Percentiles rank a stretch among this genome's conserved stretches.
phyloP scores from a whole-genome alignment of 2,329 filamentous ascomycete species.

The Colletotrichum eleusines region DNA sequence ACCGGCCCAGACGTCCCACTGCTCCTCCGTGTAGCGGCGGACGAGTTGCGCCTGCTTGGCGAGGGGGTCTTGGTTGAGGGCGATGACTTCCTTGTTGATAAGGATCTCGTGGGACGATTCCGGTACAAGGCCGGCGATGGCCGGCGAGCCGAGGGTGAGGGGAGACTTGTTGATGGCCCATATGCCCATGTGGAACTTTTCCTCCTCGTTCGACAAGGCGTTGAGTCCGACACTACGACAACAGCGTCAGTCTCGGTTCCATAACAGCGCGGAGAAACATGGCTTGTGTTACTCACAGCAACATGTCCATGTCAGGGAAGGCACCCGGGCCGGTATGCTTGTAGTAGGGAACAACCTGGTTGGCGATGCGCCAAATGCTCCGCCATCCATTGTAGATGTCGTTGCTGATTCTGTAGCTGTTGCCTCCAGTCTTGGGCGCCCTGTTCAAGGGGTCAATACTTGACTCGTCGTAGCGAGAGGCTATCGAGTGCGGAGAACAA shows the following conservation, averaged over 20 bases:
- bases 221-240: conserved; percentile 58
- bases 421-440: conserved; percentile 47
- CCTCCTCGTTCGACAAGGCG: conserved; percentile 59
- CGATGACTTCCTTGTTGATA: conserved; percentile 66
- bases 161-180: conserved; percentile 66
- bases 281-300: conserved; percentile 52
- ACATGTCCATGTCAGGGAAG: conserved; percentile 66
- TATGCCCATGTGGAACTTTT: conserved; percentile 64
- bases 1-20: conserved; percentile 65
- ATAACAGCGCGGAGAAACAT: too few relatives aligned
- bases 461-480: neutral
- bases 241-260: neutral
- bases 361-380: conserved; percentile 63
- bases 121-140: conserved; percentile 54
- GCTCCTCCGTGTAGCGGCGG: conserved; percentile 60
- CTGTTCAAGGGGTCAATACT: conserved; percentile 13
- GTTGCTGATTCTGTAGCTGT: conserved; percentile 65
- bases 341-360: conserved; percentile 62
- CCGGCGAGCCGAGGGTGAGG: conserved; percentile 59
- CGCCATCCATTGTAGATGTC: conserved; percentile 66
- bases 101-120: conserved; percentile 57
- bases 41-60: conserved; percentile 64
- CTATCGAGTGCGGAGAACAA: neutral
- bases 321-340: conserved; percentile 58
- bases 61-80: conserved; percentile 68